Conservation (phyloP, 441 rosid genomes). For the Pelargonium cotyledonis region DNA sequence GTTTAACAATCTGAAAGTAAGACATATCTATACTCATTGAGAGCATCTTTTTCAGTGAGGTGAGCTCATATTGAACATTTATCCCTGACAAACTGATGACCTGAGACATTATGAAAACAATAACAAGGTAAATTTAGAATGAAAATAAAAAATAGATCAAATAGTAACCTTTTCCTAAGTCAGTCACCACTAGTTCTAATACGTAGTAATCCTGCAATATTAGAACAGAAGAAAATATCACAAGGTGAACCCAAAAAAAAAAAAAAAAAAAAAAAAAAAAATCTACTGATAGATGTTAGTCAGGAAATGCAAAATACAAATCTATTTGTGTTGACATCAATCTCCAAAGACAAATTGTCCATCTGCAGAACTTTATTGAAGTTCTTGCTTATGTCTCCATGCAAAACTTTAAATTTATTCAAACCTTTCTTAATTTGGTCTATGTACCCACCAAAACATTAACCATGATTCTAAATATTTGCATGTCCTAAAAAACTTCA, state of each 20-base stretch:
- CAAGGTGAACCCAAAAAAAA: neutral
- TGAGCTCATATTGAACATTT: neutral
- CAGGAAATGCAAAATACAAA: too few species aligned
- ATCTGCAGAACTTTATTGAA: too few species aligned
- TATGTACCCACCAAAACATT: neutral
- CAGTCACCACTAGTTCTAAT: slow-evolving; percentile 66
- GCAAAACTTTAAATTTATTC: too few species aligned
- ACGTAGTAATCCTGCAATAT: slow-evolving; percentile 49
- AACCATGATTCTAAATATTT: neutral
- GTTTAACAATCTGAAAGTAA: slow-evolving; percentile 4
- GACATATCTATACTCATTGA: neutral
- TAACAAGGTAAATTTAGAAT: slow-evolving; percentile 5
- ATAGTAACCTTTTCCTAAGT: slow-evolving; percentile 63
- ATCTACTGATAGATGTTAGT: neutral
- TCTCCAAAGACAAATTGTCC: too few species aligned
- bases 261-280: neutral
- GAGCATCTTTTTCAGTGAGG: neutral
- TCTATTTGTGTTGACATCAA: too few species aligned
- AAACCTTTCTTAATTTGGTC: neutral
- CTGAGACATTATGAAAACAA: neutral
- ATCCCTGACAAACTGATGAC: neutral
- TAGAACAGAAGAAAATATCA: neutral
- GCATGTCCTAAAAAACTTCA: neutral
- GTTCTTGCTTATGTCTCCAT: too few species aligned
- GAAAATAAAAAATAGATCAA: slow-evolving; percentile 13